Percentiles rank a stretch among this genome's conserved stretches.
Evolutionary conservation across 257 asterid species (phyloP).

Genomic region (Forsythia suspensa): DNA sequence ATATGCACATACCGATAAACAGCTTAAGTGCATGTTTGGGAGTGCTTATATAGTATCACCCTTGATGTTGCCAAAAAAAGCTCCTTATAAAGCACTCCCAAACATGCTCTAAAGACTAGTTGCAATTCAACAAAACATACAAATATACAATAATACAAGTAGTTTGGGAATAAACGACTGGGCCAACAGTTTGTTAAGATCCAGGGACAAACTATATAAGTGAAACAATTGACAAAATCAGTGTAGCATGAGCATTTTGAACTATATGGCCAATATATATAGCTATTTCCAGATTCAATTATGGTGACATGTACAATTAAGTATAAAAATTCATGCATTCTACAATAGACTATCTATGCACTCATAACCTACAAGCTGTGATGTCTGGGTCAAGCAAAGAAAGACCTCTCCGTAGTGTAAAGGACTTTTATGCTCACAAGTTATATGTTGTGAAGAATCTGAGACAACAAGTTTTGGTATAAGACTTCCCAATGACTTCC

Average conservation of each 20-base stretch:
- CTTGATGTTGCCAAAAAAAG: no score
- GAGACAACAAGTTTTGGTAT: not conserved
- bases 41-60: not conserved
- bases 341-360: not conserved
- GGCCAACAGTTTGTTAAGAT: not conserved
- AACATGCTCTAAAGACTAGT: not conserved
- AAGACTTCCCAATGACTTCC: not conserved
- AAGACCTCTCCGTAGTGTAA: no score
- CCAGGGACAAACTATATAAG: not conserved
- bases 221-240: not conserved
- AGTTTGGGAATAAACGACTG: constrained; percentile 17
- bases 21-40: not conserved
- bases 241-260: not conserved
- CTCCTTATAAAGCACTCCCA: no score
- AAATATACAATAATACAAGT: not conserved
- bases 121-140: not conserved
- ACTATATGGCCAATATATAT: not conserved
- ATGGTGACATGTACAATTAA: not conserved
- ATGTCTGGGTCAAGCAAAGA: no score
- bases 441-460: not conserved
- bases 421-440: not conserved
- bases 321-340: not conserved
- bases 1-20: not conserved
- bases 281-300: no score
- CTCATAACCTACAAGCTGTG: no score